Base-by-base conservation (phyloP, 1,284 basidiomycete genomes). In the Cryptococcus jaspeensis region DNA sequence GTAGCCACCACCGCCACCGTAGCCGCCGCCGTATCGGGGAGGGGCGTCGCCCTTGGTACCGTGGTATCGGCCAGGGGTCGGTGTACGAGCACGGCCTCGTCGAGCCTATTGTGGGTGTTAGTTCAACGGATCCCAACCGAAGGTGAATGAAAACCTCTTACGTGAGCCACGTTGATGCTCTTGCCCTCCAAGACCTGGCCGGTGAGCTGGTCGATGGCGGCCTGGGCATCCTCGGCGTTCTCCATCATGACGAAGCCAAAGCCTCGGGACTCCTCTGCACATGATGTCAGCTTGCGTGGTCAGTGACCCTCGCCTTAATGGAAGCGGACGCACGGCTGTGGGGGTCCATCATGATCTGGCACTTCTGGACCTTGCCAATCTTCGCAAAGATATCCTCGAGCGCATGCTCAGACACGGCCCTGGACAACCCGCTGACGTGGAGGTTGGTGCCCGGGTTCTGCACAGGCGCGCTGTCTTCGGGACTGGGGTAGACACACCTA, bases 191-290 rank as follows among this genome's bases (percentile, higher is more conserved):
- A 77, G 56, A 92, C 90, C 58, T 87, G 87, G 46, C 85, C 84
- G 75, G 92, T 89, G 65, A 97, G 80, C 9, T 86, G 87, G 36
- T 87, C 84, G 65, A 97, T 87, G 50, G 90, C 92, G 49, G 89
- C 88, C 53, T 94, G 89, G 5, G 94, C 95, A 70, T 96, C 93
- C 65, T 92, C 90, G 42, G 71, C 76, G 38, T 84, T 83, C 74
- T 92, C 90, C 87, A 95, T 94, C 55, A 92, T 97, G 71, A 99
- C 95, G 77, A 99, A 99, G 44, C 92, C 95, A 69, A 99, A 98
- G 39, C 94, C 95, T 71, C 95, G 90, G 54, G 92, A 93, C 72
- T 97, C 94, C 69, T 70, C 73, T 75, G 53, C 1, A 13, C 7
- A 37, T 37, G 16, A 12, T 13, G 40, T 22, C 22, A 42, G 22